Evolutionary conservation across 495 filamentous ascomycete genomes (phyloP).

Genomic region (Hypoxylon crocopeplum): DNA sequence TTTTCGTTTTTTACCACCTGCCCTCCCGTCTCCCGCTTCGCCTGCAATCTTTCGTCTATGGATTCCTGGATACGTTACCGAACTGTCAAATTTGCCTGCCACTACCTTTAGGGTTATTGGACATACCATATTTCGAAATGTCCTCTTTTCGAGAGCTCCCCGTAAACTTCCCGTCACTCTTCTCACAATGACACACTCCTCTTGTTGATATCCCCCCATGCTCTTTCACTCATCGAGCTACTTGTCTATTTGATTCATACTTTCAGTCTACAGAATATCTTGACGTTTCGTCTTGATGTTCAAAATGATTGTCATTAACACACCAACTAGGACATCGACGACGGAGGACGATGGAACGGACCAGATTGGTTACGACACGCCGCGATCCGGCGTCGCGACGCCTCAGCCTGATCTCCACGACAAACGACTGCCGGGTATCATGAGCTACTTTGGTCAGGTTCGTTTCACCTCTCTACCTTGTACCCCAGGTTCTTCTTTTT

Average conservation of each 20-base stretch:
- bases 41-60: conserved; percentile 23
- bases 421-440: conserved; percentile 88
- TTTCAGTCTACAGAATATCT: conserved; percentile 10
- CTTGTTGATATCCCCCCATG: conserved; percentile 36
- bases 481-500: conserved; percentile 45
- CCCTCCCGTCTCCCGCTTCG: conserved; percentile 33
- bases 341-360: conserved; percentile 74
- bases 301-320: conserved; percentile 52
- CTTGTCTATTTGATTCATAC: conserved; percentile 22
- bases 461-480: conserved; percentile 65
- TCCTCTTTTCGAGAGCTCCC: conserved; percentile 18
- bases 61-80: conserved; percentile 24
- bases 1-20: conserved; percentile 37
- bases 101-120: conserved; percentile 15
- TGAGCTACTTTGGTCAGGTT: conserved; percentile 98
- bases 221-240: conserved; percentile 6
- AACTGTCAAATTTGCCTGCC: conserved; percentile 14
- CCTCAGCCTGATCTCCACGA: conserved; percentile 88
- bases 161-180: conserved; percentile 10
- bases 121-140: conserved; percentile 22
- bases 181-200: conserved; percentile 31
- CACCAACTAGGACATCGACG: conserved; percentile 53
- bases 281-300: neutral
- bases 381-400: conserved; percentile 84
- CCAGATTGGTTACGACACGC: conserved; percentile 81